phyloP scores from a whole-genome alignment of 441 rosid species.

The Kokia cookei region DNA sequence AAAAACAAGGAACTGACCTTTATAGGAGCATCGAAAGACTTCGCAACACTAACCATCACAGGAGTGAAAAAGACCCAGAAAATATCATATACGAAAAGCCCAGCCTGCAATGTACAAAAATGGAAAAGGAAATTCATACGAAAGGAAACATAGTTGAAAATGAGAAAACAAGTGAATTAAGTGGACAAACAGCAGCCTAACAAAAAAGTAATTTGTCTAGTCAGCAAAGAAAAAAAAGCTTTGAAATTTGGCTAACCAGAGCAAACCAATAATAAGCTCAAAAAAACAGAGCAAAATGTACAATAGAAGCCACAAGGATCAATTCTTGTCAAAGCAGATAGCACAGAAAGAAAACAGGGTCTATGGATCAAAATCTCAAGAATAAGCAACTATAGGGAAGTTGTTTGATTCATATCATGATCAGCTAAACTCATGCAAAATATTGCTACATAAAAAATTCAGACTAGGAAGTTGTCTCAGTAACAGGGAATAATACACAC shows the following conservation, averaged over 20 bases:
- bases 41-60: conserved; percentile 97
- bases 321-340: neutral
- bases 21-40: conserved; percentile 97
- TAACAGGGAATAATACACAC: neutral
- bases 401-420: neutral
- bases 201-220: neutral
- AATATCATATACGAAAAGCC: conserved; percentile 92
- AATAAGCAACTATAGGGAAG: neutral
- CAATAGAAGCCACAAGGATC: neutral
- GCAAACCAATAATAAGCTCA: neutral
- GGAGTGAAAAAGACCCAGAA: conserved; percentile 99
- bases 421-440: neutral
- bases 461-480: neutral
- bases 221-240: neutral
- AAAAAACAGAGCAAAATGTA: neutral
- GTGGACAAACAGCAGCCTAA: neutral
- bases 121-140: neutral
- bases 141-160: neutral
- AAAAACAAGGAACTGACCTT: conserved; percentile 51
- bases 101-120: conserved; percentile 48
- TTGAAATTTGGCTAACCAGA: neutral
- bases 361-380: neutral
- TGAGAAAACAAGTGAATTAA: neutral
- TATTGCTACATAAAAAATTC: neutral
- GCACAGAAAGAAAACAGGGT: neutral